Base-by-base conservation (phyloP, 139 green algal species). In the Picochlorum sp. region DNA sequence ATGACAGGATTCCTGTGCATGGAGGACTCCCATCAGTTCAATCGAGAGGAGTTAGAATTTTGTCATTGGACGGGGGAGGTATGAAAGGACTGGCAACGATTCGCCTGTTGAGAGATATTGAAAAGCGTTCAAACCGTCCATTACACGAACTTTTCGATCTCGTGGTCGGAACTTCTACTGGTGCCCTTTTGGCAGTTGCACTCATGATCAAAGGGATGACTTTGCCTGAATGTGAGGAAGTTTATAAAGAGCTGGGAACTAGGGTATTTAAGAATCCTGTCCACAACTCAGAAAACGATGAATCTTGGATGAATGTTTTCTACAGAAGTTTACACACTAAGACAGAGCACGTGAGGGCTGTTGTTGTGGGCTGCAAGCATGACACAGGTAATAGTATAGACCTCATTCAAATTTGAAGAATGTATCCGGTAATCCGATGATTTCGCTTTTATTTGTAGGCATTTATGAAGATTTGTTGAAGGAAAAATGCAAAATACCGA, bases 61-160 rank as follows among this genome's bases (percentile, higher is more conserved):
- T 98, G 16, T 80, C 82, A 38, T 83, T 98, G 80, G 92, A 97
- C 64, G 91, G 91, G 6, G 91, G 91, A n/a, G 91, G 91, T 68
- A 97, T 97, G 86, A 80, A 82, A 67, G 88, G 89, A 26, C 73
- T 96, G 32, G 73, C 83, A 23, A 90, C 87, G 16, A 73, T 96
- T 21, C 66, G 69, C 13, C 77, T 90, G 78, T 79, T 97, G 66
- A 52, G 69, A 4, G 51, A 87, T 58, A 66, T 97, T 37, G 84
- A 96, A 77, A 21, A 49, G 6, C 71, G 77, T 34, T 84, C 78
- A 2, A 28, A 28, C 0, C 66, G 61, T 21, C 76, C 65, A 20
- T 80, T 96, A 9, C 76, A 81, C 54, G 77, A 88, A 56, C 62
- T 96, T 65, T 98, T 97, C 74, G 92, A 98, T 76, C 74, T 98